Evolutionary conservation across 495 filamentous ascomycete genomes (phyloP).

Genomic region (Elasticomyces elasticus): DNA sequence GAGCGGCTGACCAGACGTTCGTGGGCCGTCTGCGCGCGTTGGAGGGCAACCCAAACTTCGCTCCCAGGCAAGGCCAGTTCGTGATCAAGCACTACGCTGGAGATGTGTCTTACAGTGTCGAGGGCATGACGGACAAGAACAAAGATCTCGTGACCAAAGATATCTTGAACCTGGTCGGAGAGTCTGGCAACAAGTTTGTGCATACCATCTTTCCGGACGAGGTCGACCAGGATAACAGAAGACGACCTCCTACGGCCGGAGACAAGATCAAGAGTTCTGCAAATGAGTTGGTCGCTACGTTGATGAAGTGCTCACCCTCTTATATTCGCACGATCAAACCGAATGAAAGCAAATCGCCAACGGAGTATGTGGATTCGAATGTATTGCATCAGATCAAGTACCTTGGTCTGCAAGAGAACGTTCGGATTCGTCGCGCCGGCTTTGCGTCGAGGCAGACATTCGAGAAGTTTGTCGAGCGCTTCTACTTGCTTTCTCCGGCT

Average conservation of each 20-base stretch:
- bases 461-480: slow-evolving; percentile 96
- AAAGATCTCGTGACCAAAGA: slow-evolving; percentile 97
- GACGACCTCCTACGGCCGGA: slow-evolving; percentile 85
- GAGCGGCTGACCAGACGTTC: slow-evolving; percentile 90
- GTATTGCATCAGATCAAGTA: slow-evolving; percentile 99
- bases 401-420: slow-evolving; percentile 96
- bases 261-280: slow-evolving; percentile 96
- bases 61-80: slow-evolving; percentile 87
- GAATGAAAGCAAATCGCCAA: slow-evolving; percentile 93
- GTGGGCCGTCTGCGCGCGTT: slow-evolving; percentile 84
- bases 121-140: slow-evolving; percentile 99
- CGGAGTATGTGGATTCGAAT: slow-evolving; percentile 82
- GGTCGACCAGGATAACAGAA: slow-evolving; percentile 92
- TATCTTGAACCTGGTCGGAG: slow-evolving; percentile 74
- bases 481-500: slow-evolving; percentile 89
- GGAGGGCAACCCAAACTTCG: slow-evolving; percentile 78
- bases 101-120: slow-evolving; percentile 89
- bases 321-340: slow-evolving; percentile 99
- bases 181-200: slow-evolving; percentile 74
- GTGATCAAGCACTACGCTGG: slow-evolving; percentile 99
- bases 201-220: slow-evolving; percentile 83
- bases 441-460: slow-evolving; percentile 97
- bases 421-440: slow-evolving; percentile 89
- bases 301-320: slow-evolving; percentile 94
- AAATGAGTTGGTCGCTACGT: slow-evolving; percentile 85